phyloP scores from a whole-genome alignment of 176 grass and related monocot species.

The Oryza longistaminata region DNA sequence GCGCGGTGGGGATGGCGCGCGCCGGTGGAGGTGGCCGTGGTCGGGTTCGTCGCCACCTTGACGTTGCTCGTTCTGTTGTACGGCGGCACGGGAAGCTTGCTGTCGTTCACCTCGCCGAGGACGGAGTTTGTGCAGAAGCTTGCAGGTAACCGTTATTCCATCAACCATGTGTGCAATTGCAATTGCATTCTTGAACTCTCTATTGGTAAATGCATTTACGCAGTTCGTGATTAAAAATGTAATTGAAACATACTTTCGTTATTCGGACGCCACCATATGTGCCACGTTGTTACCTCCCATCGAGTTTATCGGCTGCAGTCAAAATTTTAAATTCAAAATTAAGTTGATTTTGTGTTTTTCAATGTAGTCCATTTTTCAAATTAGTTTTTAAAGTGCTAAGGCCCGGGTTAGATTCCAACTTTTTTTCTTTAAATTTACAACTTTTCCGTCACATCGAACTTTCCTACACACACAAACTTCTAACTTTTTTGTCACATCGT shows the following conservation, averaged over 20 bases:
- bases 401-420: too few relatives aligned
- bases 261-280: not conserved
- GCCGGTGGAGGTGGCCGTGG: not conserved
- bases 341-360: too few relatives aligned
- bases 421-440: too few relatives aligned
- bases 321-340: too few relatives aligned
- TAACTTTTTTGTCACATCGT: too few relatives aligned
- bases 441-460: too few relatives aligned
- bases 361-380: too few relatives aligned
- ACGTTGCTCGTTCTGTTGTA: constrained; percentile 3
- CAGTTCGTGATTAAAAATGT: not conserved
- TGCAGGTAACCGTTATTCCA: constrained; percentile 19
- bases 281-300: not conserved
- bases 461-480: too few relatives aligned
- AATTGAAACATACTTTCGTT: not conserved
- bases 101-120: not conserved
- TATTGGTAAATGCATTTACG: not conserved
- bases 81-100: constrained; percentile 5
- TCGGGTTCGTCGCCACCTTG: constrained; percentile 1
- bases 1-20: not conserved
- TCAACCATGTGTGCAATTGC: not conserved
- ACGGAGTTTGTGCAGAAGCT: not conserved
- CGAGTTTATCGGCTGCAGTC: too few relatives aligned
- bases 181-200: not conserved
- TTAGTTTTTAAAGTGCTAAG: too few relatives aligned